Evolutionary conservation across 495 filamentous ascomycete genomes (phyloP).

Genomic region (Lindgomyces ingoldianus): DNA sequence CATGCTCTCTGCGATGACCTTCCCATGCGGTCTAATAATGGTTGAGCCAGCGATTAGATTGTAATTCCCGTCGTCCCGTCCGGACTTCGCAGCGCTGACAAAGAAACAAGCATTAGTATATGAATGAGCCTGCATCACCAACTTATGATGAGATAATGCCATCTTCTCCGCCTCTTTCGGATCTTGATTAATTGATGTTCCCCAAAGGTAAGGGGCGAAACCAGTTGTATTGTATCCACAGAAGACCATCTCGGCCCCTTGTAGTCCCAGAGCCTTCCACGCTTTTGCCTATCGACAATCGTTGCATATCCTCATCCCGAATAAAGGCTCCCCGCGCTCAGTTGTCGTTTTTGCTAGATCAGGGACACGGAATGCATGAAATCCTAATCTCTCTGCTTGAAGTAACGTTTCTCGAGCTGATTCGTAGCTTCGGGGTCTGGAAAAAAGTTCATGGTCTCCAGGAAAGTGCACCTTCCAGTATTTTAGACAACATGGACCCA

Average conservation of each 20-base stretch:
- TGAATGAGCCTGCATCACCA: constrained; percentile 50
- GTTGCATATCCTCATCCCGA: constrained; percentile 57
- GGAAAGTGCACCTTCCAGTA: constrained; percentile 56
- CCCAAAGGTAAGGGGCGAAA: constrained; percentile 50
- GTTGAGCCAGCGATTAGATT: constrained; percentile 53
- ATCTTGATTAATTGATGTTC: constrained; percentile 45
- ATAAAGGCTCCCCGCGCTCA: constrained; percentile 48
- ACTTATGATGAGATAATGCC: constrained; percentile 51
- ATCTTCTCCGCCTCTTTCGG: constrained; percentile 47
- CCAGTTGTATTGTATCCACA: constrained; percentile 54
- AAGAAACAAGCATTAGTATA: constrained; percentile 54
- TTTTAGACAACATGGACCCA: constrained; percentile 47
- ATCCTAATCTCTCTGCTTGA: constrained; percentile 51
- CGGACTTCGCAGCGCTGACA: constrained; percentile 49
- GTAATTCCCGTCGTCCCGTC: constrained; percentile 51
- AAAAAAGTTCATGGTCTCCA: constrained; percentile 51
- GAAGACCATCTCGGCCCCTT: constrained; percentile 52
- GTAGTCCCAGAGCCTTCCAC: constrained; percentile 51
- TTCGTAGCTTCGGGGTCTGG: constrained; percentile 50
- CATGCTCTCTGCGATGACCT: constrained; percentile 49
- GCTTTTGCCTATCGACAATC: constrained; percentile 53
- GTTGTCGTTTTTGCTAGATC: constrained; percentile 39
- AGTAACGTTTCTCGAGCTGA: constrained; percentile 56
- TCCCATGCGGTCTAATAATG: constrained; percentile 53
- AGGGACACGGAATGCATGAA: constrained; percentile 52